Conservation (phyloP, 805 yeast genomes). For the Candida maris region DNA sequence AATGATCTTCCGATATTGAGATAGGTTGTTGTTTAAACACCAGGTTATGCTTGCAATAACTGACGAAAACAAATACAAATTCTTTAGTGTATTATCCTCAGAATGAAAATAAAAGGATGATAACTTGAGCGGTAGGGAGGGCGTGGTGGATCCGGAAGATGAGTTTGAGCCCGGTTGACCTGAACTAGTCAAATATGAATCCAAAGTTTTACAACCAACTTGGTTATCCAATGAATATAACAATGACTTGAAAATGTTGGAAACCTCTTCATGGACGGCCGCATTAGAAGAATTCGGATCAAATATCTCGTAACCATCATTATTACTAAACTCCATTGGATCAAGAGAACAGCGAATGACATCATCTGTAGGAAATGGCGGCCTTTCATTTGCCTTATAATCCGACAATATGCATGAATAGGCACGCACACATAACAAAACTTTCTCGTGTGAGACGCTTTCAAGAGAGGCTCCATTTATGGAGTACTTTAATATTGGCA, state of each 20-base stretch:
- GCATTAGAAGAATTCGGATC: constrained; percentile 44
- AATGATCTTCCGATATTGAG: constrained; percentile 59
- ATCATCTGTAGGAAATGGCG: constrained; percentile 69
- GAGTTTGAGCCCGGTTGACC: constrained; percentile 16
- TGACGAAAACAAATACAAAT: constrained; percentile 62
- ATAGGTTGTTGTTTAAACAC: constrained; percentile 44
- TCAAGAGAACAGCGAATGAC: constrained; percentile 33
- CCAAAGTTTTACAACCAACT: constrained; percentile 41
- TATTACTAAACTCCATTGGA: constrained; percentile 32
- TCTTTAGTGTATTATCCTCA: constrained; percentile 31
- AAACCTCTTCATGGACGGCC: constrained; percentile 66
- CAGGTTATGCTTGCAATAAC: constrained; percentile 74
- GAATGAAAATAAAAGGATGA: constrained; percentile 38
- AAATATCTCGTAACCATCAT: constrained; percentile 37
- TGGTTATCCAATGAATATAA: constrained; percentile 58
- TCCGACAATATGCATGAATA: constrained; percentile 72
- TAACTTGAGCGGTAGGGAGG: constrained; percentile 33
- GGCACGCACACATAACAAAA: constrained; percentile 65
- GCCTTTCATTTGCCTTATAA: constrained; percentile 51
- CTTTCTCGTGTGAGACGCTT: constrained; percentile 61
- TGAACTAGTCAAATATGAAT: constrained; percentile 13
- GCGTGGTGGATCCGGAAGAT: constrained; percentile 18
- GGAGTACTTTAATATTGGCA: constrained; percentile 62
- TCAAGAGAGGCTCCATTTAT: constrained; percentile 61
- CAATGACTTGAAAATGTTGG: constrained; percentile 51